Base-by-base conservation (phyloP, 2,329 filamentous ascomycete species). In the Verticillium albo-atrum region DNA sequence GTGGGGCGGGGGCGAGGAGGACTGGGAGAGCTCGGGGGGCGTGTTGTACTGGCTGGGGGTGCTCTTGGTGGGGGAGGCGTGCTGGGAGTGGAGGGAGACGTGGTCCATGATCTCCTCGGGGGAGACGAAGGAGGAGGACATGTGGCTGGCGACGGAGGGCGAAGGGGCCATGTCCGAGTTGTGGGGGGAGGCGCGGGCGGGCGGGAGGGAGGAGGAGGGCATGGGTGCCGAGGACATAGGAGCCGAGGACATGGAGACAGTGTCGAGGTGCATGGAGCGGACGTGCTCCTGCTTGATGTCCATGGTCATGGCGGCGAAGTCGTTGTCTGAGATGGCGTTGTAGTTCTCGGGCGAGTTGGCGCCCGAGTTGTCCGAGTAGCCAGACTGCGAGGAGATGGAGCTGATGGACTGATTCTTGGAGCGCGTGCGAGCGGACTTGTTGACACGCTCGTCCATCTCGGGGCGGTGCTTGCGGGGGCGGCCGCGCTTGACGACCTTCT, bases 381-480 rank as follows among this genome's bases (percentile, higher is more conserved):
- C 80, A 2, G 83, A 83, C 57, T 81, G 77, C 2, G 85, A 87
- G 25, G 79, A 80, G 1, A 70, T 65, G 2, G 74, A 74, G 2
- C 79, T 80, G 17, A 61, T 58, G n/a, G 80, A 82, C 71, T 79
- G 77, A 74, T 85, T 85, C 76, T 84, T 86, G 66, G 72, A 75
- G 52, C 83, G 76, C 0, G 82, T 85, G 54, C 78, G 75, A 1
- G 79, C 71, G n/a, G 82, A 78, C 73, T 88, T 88, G 2, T 85
- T 81, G 57, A 81, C 71, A 9, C 85, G 79, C 55, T 82, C 74
- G 4, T 84, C 82, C 68, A 82, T 74, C 54, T 86, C 83, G 0
- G 84, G 84, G 6, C 85, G 74, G 64, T 82, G 77, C 78, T 89
- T 89, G 63, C 84, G 80, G 6, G 86, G 86, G 20, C 86, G 77